Evolutionary conservation across 192 early-diverging fungal species (phyloP), one percentile per base, ranked within the genome.

Genomic region (Backusella australiensis): DNA sequence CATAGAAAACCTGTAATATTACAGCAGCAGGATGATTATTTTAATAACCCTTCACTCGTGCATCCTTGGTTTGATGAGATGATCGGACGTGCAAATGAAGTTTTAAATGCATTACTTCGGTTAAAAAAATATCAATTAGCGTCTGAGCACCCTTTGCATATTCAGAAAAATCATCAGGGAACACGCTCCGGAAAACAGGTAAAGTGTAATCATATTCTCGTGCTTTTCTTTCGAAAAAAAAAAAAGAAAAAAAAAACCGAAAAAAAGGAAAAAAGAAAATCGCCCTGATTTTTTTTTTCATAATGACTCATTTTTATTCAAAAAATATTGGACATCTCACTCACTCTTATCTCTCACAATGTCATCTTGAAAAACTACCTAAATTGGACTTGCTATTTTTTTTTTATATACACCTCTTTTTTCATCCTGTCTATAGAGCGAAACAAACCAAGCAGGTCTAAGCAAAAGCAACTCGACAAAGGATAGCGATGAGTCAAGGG

Each of bases 71-170:
- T 79, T 46, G 78, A 79, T 34, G 78, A 70, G 35, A 79, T 79
- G 78, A 79, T 79, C 34, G 73, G 67, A 44, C 59, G 73, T 26
- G 78, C 78, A 23, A 79, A 79, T 63, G 78, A 79, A 59, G 78
- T 79, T 6, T 65, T 79, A 19, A 79, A 79, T 75, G 78, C 78
- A 53, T 68, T 79, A 26, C 53, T 79, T n/a, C 72, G 78, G 21
- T 35, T 79, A 41, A 73, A 73, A 32, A 79, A 79, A 75, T 69
- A 79, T 26, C 78, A 79, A 46, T 41, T 79, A 44, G 72, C 67
- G 6, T 38, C 72, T 17, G 78, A 79, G 38, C 42, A 70, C n/a
- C 53, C 52, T 49, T 17, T 32, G 46, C 38, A 42, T 21, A 17
- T 44, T 34, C 39, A 42, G 3, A 72, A 17, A 52, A 44, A 32